phyloP scores from a whole-genome alignment of 1,284 basidiomycete genomes.

The Puccinia hordei region DNA sequence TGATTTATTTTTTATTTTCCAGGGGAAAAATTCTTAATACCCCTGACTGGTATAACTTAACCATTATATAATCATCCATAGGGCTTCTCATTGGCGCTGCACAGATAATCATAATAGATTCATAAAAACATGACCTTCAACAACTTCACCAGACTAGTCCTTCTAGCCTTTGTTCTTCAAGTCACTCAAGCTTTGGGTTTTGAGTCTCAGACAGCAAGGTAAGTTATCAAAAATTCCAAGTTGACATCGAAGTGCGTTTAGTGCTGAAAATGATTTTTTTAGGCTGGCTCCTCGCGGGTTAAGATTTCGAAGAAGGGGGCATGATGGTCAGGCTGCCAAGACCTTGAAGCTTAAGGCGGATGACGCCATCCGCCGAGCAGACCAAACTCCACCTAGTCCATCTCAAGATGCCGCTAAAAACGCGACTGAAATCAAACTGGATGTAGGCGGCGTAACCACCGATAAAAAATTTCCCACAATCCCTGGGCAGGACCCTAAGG shows the following conservation, averaged over 20 bases:
- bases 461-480: too few relatives aligned
- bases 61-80: neutral
- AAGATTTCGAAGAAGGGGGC: neutral
- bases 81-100: neutral
- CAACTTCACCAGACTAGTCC: neutral
- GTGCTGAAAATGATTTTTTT: neutral
- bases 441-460: too few relatives aligned
- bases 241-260: neutral
- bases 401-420: neutral
- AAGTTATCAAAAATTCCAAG: neutral
- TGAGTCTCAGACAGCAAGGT: neutral
- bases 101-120: neutral
- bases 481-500: too few relatives aligned
- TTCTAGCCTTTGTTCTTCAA: conserved; percentile 11
- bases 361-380: neutral
- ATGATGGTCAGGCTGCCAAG: neutral
- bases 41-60: neutral
- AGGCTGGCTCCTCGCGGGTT: conserved; percentile 11
- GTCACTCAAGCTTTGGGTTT: conserved; percentile 14
- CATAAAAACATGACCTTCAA: neutral
- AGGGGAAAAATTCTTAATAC: too few relatives aligned
- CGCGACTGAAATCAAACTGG: neutral
- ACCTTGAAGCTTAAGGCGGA: neutral
- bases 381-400: neutral
- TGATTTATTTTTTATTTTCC: too few relatives aligned